phyloP scores from a whole-genome alignment of 2,329 filamentous ascomycete species.

The Ceratocystis ficicola region DNA sequence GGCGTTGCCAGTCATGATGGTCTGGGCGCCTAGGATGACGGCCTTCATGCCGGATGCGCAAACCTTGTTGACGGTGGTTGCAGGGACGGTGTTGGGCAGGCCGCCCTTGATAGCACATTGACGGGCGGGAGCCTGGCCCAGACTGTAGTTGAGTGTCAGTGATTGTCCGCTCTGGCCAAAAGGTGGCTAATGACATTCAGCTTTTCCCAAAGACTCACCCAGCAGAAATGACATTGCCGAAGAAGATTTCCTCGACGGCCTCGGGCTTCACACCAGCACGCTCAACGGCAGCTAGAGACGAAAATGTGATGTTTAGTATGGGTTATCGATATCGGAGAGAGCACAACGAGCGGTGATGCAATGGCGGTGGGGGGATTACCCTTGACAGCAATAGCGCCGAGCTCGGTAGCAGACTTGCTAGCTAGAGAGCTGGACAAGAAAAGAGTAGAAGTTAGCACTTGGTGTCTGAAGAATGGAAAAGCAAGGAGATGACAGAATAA shows the following conservation, averaged over 20 bases:
- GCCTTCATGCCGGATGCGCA: conserved; percentile 93
- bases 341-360: conserved; percentile 6
- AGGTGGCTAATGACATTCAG: not conserved
- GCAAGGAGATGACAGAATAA: not conserved
- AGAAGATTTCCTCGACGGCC: conserved; percentile 91
- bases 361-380: conserved; percentile 35
- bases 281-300: conserved; percentile 56
- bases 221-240: conserved; percentile 94
- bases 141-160: conserved; percentile 37
- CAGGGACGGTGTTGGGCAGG: conserved; percentile 64
- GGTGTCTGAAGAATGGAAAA: not conserved
- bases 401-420: conserved; percentile 70
- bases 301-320: conserved; percentile 21
- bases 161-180: conserved; percentile 23
- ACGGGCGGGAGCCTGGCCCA: conserved; percentile 91
- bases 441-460: not conserved
- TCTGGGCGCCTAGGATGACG: conserved; percentile 86
- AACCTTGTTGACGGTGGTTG: conserved; percentile 97
- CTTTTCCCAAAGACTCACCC: conserved; percentile 46
- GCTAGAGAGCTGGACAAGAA: conserved; percentile 60
- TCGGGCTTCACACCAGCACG: conserved; percentile 76
- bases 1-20: conserved; percentile 92
- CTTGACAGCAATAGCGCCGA: conserved; percentile 88
- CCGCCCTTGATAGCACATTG: conserved; percentile 87
- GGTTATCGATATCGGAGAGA: conserved; percentile 14